Conservation (phyloP, 139 green algal species). For the Volvox reticuliferus region DNA sequence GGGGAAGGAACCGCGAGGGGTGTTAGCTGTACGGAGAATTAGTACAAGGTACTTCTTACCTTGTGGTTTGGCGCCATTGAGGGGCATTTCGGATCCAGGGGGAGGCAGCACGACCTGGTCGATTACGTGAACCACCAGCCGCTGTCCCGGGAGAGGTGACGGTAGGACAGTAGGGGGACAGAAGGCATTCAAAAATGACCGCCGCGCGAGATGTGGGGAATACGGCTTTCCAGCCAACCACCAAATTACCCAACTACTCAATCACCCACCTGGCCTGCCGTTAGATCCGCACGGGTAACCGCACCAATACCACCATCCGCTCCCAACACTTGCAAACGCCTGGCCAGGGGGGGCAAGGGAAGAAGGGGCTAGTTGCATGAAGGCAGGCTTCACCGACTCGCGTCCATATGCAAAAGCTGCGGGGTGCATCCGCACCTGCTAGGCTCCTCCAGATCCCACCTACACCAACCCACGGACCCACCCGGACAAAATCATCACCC, state of each 20-base stretch:
- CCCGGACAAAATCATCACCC: neutral
- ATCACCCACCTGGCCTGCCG: neutral
- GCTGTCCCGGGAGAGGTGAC: neutral
- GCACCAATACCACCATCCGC: neutral
- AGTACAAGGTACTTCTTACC: too few relatives aligned
- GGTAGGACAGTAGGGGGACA: neutral
- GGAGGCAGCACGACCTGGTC: conserved; percentile 8
- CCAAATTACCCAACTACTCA: too few relatives aligned
- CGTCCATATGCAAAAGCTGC: too few relatives aligned
- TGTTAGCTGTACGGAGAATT: too few relatives aligned
- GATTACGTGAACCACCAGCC: conserved; percentile 25
- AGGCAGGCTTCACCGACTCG: neutral
- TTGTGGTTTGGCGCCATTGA: neutral
- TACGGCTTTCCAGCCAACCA: too few relatives aligned
- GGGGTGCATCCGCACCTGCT: too few relatives aligned
- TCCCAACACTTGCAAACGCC: neutral
- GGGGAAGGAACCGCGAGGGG: too few relatives aligned
- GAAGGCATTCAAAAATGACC: neutral
- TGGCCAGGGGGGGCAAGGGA: neutral
- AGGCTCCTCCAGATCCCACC: neutral
- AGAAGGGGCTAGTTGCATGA: neutral
- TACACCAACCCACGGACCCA: neutral
- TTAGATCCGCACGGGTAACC: neutral
- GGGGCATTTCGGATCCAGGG: neutral
- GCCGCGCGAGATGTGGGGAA: too few relatives aligned